phyloP scores from a whole-genome alignment of 805 yeast genomes.

The Torulaspora microellipsoides region DNA sequence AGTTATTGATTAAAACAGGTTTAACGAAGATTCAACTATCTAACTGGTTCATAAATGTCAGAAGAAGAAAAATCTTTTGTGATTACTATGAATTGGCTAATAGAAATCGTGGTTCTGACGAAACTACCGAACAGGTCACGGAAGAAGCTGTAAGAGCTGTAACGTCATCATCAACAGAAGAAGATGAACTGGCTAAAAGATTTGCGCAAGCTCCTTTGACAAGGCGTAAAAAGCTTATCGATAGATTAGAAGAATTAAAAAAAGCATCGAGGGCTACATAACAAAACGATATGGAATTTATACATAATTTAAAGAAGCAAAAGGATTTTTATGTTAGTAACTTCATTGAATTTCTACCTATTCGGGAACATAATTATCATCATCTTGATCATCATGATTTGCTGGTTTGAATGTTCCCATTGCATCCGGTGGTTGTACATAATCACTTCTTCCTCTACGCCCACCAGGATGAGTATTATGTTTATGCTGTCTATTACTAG shows the following conservation, averaged over 20 bases:
- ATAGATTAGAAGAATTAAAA: conserved; percentile 33
- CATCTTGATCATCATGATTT: conserved; percentile 19
- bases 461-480: conserved; percentile 6
- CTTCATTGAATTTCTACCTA: background rate
- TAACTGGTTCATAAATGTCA: conserved; percentile 86
- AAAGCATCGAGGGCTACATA: conserved; percentile 11
- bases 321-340: no score
- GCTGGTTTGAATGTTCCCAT: conserved; percentile 14
- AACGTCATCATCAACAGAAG: conserved; percentile 14
- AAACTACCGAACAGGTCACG: conserved; percentile 10
- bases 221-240: conserved; percentile 34
- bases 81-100: conserved; percentile 28
- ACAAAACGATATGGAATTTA: background rate
- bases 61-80: conserved; percentile 60
- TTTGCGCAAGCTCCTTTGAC: conserved; percentile 26
- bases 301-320: background rate
- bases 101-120: conserved; percentile 8
- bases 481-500: conserved; percentile 9
- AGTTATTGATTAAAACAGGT: conserved; percentile 66
- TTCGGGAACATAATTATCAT: conserved; percentile 27
- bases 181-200: conserved; percentile 23
- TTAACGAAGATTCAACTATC: conserved; percentile 74
- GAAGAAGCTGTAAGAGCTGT: conserved; percentile 16
- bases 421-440: conserved; percentile 13
- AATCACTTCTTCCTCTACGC: conserved; percentile 14